phyloP scores from a whole-genome alignment of 805 yeast species.

The Ogataea siamensis region DNA sequence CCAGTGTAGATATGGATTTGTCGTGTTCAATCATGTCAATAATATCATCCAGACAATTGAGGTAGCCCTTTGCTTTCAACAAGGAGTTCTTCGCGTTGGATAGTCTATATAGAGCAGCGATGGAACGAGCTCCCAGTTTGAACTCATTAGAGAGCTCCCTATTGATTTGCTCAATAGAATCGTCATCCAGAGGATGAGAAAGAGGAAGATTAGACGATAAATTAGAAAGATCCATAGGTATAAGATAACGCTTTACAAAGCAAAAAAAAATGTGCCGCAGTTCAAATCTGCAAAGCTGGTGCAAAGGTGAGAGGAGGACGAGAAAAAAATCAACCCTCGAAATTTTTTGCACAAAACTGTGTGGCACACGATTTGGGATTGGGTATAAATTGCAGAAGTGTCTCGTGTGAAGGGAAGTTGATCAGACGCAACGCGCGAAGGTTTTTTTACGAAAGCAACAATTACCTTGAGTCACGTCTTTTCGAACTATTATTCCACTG shows the following conservation, averaged over 20 bases:
- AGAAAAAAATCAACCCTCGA: conserved; percentile 4
- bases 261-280: conserved; percentile 8
- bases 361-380: conserved; percentile 9
- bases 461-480: background rate
- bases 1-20: conserved; percentile 29
- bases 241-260: conserved; percentile 4
- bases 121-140: conserved; percentile 68
- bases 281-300: background rate
- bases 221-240: conserved; percentile 60
- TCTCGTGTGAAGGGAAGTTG: conserved; percentile 7
- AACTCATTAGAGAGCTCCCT: conserved; percentile 60
- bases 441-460: background rate
- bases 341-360: conserved; percentile 4
- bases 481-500: background rate
- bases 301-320: background rate
- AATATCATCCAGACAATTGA: conserved; percentile 60
- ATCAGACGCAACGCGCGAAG: conserved; percentile 2
- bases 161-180: conserved; percentile 46
- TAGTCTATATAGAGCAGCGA: conserved; percentile 62
- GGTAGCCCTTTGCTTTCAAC: conserved; percentile 54
- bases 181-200: conserved; percentile 46
- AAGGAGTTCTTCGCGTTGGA: conserved; percentile 52
- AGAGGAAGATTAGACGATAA: conserved; percentile 55
- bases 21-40: conserved; percentile 23
- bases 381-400: conserved; percentile 8